phyloP scores from a whole-genome alignment of 495 filamentous ascomycete genomes.

The Patellaria atrata region DNA sequence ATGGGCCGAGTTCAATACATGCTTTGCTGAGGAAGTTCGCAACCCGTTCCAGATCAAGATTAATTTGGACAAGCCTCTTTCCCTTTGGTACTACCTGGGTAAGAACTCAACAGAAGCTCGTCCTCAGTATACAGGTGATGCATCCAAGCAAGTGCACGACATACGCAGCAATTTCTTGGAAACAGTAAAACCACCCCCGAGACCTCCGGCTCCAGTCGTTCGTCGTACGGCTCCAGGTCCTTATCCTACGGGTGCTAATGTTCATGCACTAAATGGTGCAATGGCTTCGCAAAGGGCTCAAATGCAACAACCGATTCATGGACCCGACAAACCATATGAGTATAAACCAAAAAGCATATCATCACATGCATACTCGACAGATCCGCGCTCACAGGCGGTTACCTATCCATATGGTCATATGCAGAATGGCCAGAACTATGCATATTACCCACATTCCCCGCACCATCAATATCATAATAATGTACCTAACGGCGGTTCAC shows the following conservation, averaged over 20 bases:
- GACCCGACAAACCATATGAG: conserved; percentile 20
- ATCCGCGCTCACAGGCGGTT: conserved; percentile 8
- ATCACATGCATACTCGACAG: conserved; percentile 8
- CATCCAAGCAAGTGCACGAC: conserved; percentile 39
- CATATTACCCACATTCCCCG: conserved; percentile 5
- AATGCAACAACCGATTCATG: not conserved
- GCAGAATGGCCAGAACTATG: conserved; percentile 14
- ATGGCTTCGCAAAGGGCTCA: conserved; percentile 1
- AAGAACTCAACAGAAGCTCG: conserved; percentile 79
- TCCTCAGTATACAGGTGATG: conserved; percentile 82
- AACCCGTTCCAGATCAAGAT: conserved; percentile 44
- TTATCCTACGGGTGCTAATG: conserved; percentile 10
- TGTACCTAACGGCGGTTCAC: too few relatives aligned
- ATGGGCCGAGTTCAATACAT: conserved; percentile 72
- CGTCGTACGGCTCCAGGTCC: conserved; percentile 16
- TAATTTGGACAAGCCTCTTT: conserved; percentile 51
- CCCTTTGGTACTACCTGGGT: conserved; percentile 84
- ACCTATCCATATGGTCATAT: conserved; percentile 17
- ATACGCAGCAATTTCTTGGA: conserved; percentile 48
- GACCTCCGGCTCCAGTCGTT: conserved; percentile 18
- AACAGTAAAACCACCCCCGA: conserved; percentile 37
- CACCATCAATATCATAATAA: conserved; percentile 5
- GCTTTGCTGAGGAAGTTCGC: conserved; percentile 27
- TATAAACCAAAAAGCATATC: conserved; percentile 24
- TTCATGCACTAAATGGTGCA: conserved; percentile 9